Evolutionary conservation across 1,284 basidiomycete genomes (phyloP).

Genomic region (Cryptococcus floricola): DNA sequence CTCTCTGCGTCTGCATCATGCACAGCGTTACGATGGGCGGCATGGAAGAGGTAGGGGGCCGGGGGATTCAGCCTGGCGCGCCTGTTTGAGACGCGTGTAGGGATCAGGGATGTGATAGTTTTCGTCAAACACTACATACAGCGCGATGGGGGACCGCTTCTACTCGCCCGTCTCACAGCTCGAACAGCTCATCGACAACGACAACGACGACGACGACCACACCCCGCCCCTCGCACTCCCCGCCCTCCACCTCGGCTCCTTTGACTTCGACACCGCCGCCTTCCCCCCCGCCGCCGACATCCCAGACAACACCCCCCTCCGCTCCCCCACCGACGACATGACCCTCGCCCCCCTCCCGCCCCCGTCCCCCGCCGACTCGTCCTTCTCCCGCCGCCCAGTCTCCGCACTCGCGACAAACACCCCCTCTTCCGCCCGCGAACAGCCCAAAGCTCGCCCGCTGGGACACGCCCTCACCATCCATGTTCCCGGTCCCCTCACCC

Average conservation of each 20-base stretch:
- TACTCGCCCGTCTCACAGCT: not conserved
- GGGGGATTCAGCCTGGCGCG: too few relatives aligned
- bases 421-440: conserved; percentile 10
- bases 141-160: too few relatives aligned
- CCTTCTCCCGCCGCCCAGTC: conserved; percentile 8
- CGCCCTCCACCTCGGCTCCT: conserved; percentile 29
- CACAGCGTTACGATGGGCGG: too few relatives aligned
- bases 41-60: too few relatives aligned
- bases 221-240: conserved; percentile 23
- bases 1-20: too few relatives aligned
- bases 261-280: conserved; percentile 13
- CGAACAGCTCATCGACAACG: conserved; percentile 5
- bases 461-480: conserved; percentile 30
- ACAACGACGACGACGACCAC: conserved; percentile 3
- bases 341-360: conserved; percentile 9
- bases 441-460: conserved; percentile 10
- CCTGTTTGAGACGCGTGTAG: too few relatives aligned
- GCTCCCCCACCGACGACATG: too few relatives aligned
- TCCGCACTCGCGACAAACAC: conserved; percentile 30
- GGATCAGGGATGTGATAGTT: too few relatives aligned
- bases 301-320: not conserved
- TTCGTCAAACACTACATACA: too few relatives aligned
- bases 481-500: conserved; percentile 19
- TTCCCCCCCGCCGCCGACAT: not conserved
- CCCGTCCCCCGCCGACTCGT: conserved; percentile 13